Conservation (phyloP, 495 filamentous ascomycete species). For the Neurospora tetrasperma region DNA sequence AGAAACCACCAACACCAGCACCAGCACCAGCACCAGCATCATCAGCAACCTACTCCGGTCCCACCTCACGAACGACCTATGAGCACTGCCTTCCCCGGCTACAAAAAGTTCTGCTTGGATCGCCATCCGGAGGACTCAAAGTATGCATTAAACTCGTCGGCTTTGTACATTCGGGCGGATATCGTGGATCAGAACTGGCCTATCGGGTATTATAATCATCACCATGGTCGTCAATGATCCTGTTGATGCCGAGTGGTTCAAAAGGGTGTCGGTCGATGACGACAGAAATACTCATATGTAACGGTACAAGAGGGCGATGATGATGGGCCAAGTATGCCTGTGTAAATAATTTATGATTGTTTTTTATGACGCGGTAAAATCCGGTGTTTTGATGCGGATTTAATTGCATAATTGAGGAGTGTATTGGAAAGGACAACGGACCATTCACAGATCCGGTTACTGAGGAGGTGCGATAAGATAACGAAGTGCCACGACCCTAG, state of each 20-base stretch:
- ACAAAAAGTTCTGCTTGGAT: background rate
- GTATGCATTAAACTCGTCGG: background rate
- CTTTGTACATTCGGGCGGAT: constrained; percentile 8
- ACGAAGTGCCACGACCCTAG: background rate
- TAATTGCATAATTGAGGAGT: background rate
- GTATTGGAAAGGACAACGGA: background rate
- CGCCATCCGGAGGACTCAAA: background rate
- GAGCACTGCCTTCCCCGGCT: background rate
- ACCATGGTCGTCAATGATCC: background rate
- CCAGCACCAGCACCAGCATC: background rate
- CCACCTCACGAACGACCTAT: background rate
- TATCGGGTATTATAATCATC: background rate
- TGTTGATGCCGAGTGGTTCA: background rate
- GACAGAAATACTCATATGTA: background rate
- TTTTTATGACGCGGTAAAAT: background rate
- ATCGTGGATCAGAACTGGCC: constrained; percentile 3
- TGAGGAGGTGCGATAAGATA: background rate
- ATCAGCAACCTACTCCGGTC: background rate
- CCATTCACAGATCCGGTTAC: no score
- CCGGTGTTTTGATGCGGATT: background rate
- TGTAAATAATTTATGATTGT: background rate
- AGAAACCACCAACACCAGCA: background rate
- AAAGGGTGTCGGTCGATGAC: background rate
- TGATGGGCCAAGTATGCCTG: background rate
- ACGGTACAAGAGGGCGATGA: background rate